Conservation (phyloP, 2,329 filamentous ascomycete species). For the Triangularia setosa region DNA sequence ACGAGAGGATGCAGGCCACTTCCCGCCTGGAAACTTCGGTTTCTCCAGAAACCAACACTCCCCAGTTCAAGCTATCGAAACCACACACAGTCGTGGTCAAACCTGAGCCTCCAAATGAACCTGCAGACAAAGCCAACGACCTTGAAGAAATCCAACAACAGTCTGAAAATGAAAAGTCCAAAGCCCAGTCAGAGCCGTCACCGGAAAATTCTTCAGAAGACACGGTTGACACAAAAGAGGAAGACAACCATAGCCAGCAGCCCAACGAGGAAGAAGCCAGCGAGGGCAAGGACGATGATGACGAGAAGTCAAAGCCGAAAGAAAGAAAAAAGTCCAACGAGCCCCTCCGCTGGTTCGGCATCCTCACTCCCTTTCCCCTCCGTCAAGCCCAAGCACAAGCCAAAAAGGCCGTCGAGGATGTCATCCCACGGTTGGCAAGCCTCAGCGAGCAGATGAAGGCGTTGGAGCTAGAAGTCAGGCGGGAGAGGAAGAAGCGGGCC, state of each 20-base stretch:
- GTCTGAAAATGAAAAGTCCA: no score
- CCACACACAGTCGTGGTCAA: neutral
- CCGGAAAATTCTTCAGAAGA: no score
- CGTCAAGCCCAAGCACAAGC: slow-evolving; percentile 58
- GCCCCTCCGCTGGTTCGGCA: slow-evolving; percentile 57
- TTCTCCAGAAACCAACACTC: neutral
- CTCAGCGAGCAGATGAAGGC: slow-evolving; percentile 57
- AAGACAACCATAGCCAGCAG: slow-evolving; percentile 5
- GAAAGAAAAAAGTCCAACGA: slow-evolving; percentile 36
- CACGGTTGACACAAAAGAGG: neutral
- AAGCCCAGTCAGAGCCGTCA: no score
- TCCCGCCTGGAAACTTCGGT: slow-evolving; percentile 29
- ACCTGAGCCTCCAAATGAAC: neutral
- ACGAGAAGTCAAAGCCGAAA: slow-evolving; percentile 9
- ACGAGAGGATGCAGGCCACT: slow-evolving; percentile 66
- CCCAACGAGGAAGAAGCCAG: slow-evolving; percentile 3
- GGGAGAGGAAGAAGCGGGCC: slow-evolving; percentile 53
- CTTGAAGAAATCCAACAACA: neutral
- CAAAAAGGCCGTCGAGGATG: slow-evolving; percentile 49
- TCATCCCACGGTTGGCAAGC: slow-evolving; percentile 55
- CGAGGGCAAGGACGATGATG: neutral
- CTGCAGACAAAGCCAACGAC: neutral
- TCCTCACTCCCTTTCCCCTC: slow-evolving; percentile 50
- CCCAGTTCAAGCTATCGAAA: neutral
- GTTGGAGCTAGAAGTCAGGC: slow-evolving; percentile 66